These are phyloP conservation scores for Gleditsia sinensis DNA, from an alignment of 306 rosid genomes.

Conservation along the genomic window DNA sequence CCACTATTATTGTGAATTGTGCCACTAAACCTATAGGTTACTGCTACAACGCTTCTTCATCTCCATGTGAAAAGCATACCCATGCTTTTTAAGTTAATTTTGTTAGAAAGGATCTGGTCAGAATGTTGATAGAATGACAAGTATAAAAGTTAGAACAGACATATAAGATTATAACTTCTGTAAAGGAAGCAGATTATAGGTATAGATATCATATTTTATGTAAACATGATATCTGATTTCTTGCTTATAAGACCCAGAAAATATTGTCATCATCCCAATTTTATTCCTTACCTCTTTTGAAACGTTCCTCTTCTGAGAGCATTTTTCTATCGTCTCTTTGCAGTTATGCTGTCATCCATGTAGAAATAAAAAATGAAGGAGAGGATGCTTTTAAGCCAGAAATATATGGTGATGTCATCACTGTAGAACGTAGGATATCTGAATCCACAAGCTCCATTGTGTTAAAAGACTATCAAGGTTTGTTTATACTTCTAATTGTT, in stretches of 20 bases:
- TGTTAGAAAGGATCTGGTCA: neutral
- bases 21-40: neutral
- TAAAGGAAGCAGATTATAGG: neutral
- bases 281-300: neutral
- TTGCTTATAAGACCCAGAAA: neutral
- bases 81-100: neutral
- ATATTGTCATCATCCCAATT: neutral
- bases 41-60: neutral
- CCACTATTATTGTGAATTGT: neutral
- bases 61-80: neutral
- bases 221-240: neutral
- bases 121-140: neutral
- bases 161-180: neutral
- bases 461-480: conserved; percentile 81
- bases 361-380: conserved; percentile 80
- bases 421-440: conserved; percentile 73
- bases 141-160: neutral
- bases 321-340: conserved; percentile 33
- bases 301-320: neutral
- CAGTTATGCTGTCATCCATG: conserved; percentile 75
- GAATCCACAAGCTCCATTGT: conserved; percentile 57
- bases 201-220: neutral
- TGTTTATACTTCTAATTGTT: conserved; percentile 1
- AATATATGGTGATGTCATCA: conserved; percentile 66
- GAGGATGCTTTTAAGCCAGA: conserved; percentile 90